Base-by-base conservation (phyloP, 139 green algal species). In the Micractinium sp. region DNA sequence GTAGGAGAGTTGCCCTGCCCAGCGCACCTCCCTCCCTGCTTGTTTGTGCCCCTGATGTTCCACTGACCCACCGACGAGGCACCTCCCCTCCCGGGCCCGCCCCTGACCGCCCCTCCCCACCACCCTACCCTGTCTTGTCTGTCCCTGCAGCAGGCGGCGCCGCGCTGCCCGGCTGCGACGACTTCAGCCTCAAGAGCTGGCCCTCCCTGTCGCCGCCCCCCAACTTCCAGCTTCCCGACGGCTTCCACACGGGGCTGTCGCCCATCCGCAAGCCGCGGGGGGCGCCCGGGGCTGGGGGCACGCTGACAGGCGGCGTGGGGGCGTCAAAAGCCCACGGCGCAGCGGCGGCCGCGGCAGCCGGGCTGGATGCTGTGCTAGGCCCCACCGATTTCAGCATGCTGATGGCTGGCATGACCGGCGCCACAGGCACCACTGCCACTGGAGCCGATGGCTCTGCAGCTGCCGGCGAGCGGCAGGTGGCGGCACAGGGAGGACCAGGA, bases 211-310 rank as follows among this genome's bases (percentile, higher is more conserved):
- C 87, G 3, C 87, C 87, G 41, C 87, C 87, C 20, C 67, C 87
- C 63, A 87, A 90, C 87, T 90, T 90, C 75, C 66, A 90, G n/a
- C 87, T 90, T n/a, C 87, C 87, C 5, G 87, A 86, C 47, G 75
- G 69, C 69, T 90, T 90, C 35, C 75, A 86, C 19, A 86, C 29
- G 0, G 87, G 87, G 19, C 63, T 86, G 63, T 87, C 86, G 36
- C 86, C 86, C 1, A 3, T 85, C 20, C 36, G 87, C 67, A 86
- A 81, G 53, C 9, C 22, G 63, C 38, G 16, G 56, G 4, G 14
- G 2, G 19, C 29, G 19, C 80, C 39, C 16, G 80, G 23, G 20
- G 80, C 67, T 2, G 80, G 27, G 19, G 63, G 12, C 56, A 80
- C 67, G 13, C 23, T 90, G 66, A 67, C 87, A 5, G 80, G 66